Evolutionary conservation across 2,329 filamentous ascomycete genomes (phyloP).

Genomic region (Xenosphaeropsis pyriputrescens): DNA sequence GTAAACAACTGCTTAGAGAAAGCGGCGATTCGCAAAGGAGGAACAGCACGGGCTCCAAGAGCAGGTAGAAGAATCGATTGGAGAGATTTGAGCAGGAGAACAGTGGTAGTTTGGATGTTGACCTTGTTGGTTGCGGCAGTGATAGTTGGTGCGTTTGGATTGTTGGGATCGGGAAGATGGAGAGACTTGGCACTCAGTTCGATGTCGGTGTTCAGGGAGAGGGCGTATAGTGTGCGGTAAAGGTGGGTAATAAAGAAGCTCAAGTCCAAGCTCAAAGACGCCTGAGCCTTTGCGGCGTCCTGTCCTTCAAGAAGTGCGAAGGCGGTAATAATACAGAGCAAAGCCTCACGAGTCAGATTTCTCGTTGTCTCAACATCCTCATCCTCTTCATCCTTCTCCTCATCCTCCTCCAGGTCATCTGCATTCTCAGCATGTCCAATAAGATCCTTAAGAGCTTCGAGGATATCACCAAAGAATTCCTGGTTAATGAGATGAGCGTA

Average conservation of each 20-base stretch:
- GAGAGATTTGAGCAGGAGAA: constrained; percentile 77
- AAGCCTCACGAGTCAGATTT: constrained; percentile 70
- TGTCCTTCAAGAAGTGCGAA: constrained; percentile 94
- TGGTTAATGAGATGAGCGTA: constrained; percentile 97
- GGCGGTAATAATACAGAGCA: constrained; percentile 90
- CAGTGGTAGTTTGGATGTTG: constrained; percentile 89
- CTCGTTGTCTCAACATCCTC: constrained; percentile 35
- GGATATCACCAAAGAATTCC: constrained; percentile 92
- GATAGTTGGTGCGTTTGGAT: constrained; percentile 22
- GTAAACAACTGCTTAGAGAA: constrained; percentile 88
- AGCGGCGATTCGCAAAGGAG: constrained; percentile 73
- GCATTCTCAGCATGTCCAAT: constrained; percentile 59
- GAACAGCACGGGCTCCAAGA: constrained; percentile 57
- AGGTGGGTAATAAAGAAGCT: constrained; percentile 93
- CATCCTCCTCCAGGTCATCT: constrained; percentile 25
- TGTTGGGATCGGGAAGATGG: constrained; percentile 51
- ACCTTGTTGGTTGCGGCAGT: constrained; percentile 50
- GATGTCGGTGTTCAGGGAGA: constrained; percentile 72
- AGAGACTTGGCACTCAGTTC: constrained; percentile 66
- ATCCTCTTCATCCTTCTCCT: constrained; percentile 29
- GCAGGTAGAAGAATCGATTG: constrained; percentile 67
- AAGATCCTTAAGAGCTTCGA: constrained; percentile 88
- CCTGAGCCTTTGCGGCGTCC: constrained; percentile 73
- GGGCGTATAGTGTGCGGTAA: constrained; percentile 68
- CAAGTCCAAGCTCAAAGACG: constrained; percentile 74